Percentiles rank a stretch among this genome's conserved stretches.
phyloP scores from a whole-genome alignment of 176 grass and related monocot species.

The Paspalum vaginatum region DNA sequence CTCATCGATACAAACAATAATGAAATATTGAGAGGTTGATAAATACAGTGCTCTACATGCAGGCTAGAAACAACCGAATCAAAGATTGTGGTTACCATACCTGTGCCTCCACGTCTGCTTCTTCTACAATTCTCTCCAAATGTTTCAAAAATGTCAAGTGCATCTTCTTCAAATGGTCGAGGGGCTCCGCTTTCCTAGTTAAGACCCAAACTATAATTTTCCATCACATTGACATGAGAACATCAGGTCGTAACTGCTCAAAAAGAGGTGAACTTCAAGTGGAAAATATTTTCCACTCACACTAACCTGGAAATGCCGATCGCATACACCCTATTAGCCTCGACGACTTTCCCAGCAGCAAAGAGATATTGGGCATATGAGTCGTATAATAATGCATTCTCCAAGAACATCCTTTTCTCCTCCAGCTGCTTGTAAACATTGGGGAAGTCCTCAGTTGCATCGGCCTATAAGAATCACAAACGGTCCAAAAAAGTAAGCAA shows the following conservation, averaged over 20 bases:
- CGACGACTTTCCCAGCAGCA: slow-evolving; percentile 49
- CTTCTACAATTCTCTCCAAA: slow-evolving; percentile 41
- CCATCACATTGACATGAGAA: slow-evolving; percentile 22
- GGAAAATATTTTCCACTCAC: neutral
- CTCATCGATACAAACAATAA: neutral
- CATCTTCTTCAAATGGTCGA: slow-evolving; percentile 67
- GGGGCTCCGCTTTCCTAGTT: slow-evolving; percentile 80
- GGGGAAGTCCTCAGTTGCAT: slow-evolving; percentile 56
- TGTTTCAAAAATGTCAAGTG: slow-evolving; percentile 57
- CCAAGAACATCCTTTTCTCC: slow-evolving; percentile 62
- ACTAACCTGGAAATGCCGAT: slow-evolving; percentile 75
- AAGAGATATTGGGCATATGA: slow-evolving; percentile 69
- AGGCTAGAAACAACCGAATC: slow-evolving; percentile 4
- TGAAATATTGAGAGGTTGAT: neutral
- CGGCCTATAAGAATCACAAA: slow-evolving; percentile 54
- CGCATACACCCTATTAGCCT: slow-evolving; percentile 64
- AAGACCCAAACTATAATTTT: slow-evolving; percentile 22
- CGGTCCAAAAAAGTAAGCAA: neutral
- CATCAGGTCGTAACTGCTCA: slow-evolving; percentile 14
- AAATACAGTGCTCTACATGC: neutral
- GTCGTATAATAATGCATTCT: slow-evolving; percentile 84
- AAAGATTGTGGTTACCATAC: slow-evolving; percentile 40
- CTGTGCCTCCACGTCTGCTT: slow-evolving; percentile 55
- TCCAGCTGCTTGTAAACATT: slow-evolving; percentile 65
- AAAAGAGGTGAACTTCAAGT: neutral